Evolutionary conservation across 2,329 filamentous ascomycete genomes (phyloP).

Genomic region (Blumeria hordei): DNA sequence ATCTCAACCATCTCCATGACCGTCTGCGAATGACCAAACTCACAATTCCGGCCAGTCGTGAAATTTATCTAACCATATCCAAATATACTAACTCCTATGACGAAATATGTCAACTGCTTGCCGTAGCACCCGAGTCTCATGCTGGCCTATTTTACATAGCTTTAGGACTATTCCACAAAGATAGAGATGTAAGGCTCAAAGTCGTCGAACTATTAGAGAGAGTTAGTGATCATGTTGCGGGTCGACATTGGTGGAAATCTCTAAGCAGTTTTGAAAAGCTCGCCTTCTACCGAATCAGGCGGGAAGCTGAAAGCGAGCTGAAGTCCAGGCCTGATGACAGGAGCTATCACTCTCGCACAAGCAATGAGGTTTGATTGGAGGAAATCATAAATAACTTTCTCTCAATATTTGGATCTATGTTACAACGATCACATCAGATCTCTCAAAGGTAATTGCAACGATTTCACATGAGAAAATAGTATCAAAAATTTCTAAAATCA

Average conservation of each 20-base stretch:
- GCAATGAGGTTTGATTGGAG: constrained; percentile 20
- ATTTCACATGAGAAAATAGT: background rate
- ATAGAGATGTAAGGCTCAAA: constrained; percentile 50
- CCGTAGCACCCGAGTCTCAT: constrained; percentile 63
- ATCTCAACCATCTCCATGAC: constrained; percentile 82
- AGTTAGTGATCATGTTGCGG: constrained; percentile 67
- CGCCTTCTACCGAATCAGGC: constrained; percentile 56
- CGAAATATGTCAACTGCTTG: constrained; percentile 64
- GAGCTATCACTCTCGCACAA: constrained; percentile 5
- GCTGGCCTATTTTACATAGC: constrained; percentile 78
- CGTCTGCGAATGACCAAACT: constrained; percentile 65
- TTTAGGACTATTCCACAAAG: constrained; percentile 77
- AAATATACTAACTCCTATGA: constrained; percentile 57
- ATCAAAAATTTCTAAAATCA: background rate
- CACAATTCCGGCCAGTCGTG: constrained; percentile 47
- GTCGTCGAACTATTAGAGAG: constrained; percentile 63
- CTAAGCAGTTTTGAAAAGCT: constrained; percentile 75
- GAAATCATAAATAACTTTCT: constrained; percentile 4
- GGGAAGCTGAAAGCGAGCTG: constrained; percentile 33
- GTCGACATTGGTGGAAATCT: constrained; percentile 74
- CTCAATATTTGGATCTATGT: background rate
- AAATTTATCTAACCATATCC: constrained; percentile 64
- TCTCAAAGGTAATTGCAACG: background rate
- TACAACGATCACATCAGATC: background rate
- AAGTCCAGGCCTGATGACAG: constrained; percentile 11